These are phyloP conservation scores for Cotoneaster glaucophyllus DNA, from an alignment of 306 rosid species.

Conservation along the genomic window DNA sequence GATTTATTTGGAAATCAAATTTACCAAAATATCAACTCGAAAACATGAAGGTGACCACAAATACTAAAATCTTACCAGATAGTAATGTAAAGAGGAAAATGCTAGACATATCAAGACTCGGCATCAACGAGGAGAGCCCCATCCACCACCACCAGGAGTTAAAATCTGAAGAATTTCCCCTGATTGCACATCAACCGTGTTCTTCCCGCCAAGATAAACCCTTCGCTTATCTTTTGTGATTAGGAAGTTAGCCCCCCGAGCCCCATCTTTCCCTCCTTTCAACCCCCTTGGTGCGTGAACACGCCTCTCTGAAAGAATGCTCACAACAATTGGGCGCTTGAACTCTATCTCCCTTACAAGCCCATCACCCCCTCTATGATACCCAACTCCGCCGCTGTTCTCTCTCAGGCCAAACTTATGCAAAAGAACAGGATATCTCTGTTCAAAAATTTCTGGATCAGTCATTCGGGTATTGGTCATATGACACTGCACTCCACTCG, in stretches of 20 bases:
- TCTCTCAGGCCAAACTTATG: slow-evolving; percentile 68
- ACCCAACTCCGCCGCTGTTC: slow-evolving; percentile 77
- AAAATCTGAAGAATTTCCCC: slow-evolving; percentile 81
- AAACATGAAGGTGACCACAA: background rate
- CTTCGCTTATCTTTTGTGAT: slow-evolving; percentile 56
- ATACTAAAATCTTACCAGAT: background rate
- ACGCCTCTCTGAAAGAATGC: slow-evolving; percentile 94
- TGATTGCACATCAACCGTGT: slow-evolving; percentile 52
- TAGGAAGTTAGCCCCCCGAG: slow-evolving; percentile 76
- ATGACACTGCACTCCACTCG: slow-evolving; percentile 89
- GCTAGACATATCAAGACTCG: background rate
- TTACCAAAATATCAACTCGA: background rate
- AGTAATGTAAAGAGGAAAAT: background rate
- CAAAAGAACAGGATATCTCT: slow-evolving; percentile 81
- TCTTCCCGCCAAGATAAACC: slow-evolving; percentile 85
- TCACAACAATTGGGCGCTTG: slow-evolving; percentile 53
- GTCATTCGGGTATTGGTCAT: slow-evolving; percentile 98
- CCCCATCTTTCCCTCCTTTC: slow-evolving; percentile 70
- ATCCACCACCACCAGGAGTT: slow-evolving; percentile 97
- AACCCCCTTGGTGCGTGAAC: slow-evolving; percentile 86
- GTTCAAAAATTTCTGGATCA: slow-evolving; percentile 87
- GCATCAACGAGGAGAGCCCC: slow-evolving; percentile 47
- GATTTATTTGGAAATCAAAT: no score
- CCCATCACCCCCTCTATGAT: slow-evolving; percentile 82
- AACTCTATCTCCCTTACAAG: slow-evolving; percentile 86